A percentile compares a stretch with the other conserved stretches of the same genome.
These are phyloP conservation scores for Phyllostachys edulis DNA, from an alignment of 176 grass and related monocot genomes.

Conservation along the genomic window DNA sequence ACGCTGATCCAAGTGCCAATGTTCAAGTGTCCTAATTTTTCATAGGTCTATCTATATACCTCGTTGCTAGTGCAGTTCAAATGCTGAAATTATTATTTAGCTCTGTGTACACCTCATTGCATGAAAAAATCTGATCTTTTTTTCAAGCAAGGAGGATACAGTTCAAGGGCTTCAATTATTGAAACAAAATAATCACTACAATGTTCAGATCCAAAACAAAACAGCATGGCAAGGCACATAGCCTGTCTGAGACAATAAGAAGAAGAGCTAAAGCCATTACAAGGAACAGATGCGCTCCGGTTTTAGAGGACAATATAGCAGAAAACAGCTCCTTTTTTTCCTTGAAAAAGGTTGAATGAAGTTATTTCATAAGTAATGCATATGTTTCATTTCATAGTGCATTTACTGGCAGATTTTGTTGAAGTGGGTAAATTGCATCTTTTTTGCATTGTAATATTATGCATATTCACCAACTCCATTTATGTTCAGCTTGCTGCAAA, in stretches of 20 bases:
- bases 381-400: neutral
- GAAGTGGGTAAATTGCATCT: neutral
- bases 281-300: neutral
- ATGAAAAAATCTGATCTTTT: neutral
- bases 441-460: slow-evolving; percentile 8
- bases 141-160: neutral
- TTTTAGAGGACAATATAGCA: neutral
- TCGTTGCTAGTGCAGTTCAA: neutral
- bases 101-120: neutral
- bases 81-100: neutral
- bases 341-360: neutral
- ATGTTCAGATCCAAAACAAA: slow-evolving; percentile 2
- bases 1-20: neutral
- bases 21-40: neutral
- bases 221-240: neutral
- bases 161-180: neutral
- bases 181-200: neutral
- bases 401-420: neutral
- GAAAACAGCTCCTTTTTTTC: neutral
- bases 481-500: slow-evolving; percentile 86
- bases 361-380: neutral
- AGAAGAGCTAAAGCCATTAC: neutral
- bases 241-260: neutral
- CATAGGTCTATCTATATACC: neutral
- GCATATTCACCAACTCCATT: too few species aligned